phyloP scores from a whole-genome alignment of 1,284 basidiomycete species.

The Exobasidium rhododendri region DNA sequence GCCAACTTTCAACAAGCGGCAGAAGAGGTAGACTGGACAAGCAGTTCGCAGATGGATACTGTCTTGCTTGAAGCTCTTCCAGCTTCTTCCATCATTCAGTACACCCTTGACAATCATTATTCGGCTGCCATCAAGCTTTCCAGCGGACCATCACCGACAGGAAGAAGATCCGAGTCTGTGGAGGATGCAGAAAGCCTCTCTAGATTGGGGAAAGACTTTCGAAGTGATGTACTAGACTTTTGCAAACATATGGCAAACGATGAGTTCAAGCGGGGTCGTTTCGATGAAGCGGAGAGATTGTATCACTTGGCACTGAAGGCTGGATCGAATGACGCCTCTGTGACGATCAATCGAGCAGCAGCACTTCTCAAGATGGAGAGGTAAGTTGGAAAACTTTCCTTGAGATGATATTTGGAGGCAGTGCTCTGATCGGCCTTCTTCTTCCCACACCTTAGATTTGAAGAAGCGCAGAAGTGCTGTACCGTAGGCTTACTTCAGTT shows the following conservation, averaged over 20 bases:
- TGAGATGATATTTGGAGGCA: too few species aligned
- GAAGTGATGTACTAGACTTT: neutral
- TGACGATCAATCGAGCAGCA: conserved; percentile 1
- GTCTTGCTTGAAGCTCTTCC: neutral
- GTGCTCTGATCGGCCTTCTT: too few species aligned
- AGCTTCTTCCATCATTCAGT: neutral
- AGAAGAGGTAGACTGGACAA: neutral
- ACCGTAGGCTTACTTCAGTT: conserved; percentile 3
- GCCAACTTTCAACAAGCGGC: neutral
- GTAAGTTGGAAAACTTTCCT: neutral
- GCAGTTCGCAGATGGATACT: neutral
- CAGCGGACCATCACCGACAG: neutral
- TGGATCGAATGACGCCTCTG: neutral
- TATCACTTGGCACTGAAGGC: neutral
- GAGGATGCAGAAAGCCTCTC: neutral
- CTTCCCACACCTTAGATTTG: neutral
- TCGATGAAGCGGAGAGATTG: neutral
- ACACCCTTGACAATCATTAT: neutral
- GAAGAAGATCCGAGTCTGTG: neutral
- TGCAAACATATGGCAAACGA: neutral
- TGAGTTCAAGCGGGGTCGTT: neutral
- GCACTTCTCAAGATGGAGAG: conserved; percentile 1
- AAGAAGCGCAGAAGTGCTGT: conserved; percentile 2
- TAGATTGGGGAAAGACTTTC: neutral
- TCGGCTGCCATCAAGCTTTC: neutral